Conservation (phyloP, 306 rosid species). For the Trifolium dubium region DNA sequence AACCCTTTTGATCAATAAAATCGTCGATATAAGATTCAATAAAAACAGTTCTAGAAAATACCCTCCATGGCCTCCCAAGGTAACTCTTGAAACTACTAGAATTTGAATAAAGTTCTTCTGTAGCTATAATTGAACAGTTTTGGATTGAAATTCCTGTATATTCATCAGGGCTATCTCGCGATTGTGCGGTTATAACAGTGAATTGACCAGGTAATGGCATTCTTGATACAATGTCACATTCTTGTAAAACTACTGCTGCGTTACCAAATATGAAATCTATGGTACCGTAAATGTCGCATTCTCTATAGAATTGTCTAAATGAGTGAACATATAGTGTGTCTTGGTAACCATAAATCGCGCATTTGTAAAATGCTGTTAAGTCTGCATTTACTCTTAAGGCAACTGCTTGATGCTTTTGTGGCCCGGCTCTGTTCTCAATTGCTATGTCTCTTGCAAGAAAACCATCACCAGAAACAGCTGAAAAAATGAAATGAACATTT, state of each 20-base stretch:
- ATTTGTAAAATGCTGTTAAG: conserved; percentile 63
- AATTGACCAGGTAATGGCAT: conserved; percentile 66
- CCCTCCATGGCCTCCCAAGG: conserved; percentile 79
- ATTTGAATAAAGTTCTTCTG: conserved; percentile 48
- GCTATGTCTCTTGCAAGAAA: conserved; percentile 79
- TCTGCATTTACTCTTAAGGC: conserved; percentile 82
- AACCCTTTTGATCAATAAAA: conserved; percentile 68
- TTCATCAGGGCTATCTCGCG: conserved; percentile 59
- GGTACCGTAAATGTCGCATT: conserved; percentile 83
- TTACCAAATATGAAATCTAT: conserved; percentile 83
- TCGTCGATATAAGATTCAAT: conserved; percentile 61
- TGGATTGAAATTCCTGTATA: conserved; percentile 81
- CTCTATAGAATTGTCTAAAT: conserved; percentile 78
- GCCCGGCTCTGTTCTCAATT: conserved; percentile 71
- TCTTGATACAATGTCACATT: conserved; percentile 59
- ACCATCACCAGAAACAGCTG: conserved; percentile 85
- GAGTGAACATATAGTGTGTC: conserved; percentile 81
- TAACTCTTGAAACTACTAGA: conserved; percentile 55
- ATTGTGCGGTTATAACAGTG: conserved; percentile 72
- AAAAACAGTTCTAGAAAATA: conserved; percentile 57
- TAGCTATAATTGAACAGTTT: conserved; percentile 65
- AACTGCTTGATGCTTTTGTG: conserved; percentile 73
- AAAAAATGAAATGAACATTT: background rate
- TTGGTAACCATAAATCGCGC: conserved; percentile 66
- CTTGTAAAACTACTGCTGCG: conserved; percentile 76